These are phyloP conservation scores for Solanum chiquidenum DNA, from an alignment of 257 asterid genomes.

Conservation along the genomic window DNA sequence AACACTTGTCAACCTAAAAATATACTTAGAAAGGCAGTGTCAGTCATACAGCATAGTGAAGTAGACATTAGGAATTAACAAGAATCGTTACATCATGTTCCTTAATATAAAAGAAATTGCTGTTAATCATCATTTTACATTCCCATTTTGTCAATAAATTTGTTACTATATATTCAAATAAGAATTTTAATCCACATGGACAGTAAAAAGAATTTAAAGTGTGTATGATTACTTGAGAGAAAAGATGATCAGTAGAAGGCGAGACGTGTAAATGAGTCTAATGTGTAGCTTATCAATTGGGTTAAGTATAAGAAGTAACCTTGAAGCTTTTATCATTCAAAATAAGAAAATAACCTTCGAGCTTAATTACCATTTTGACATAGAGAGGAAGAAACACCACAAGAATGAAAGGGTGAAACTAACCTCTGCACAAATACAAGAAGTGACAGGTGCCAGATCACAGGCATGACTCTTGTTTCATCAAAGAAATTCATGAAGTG, in stretches of 20 bases:
- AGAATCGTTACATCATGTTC: not conserved
- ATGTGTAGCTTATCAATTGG: not conserved
- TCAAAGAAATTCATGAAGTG: conserved; percentile 77
- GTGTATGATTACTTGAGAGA: not conserved
- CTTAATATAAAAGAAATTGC: not conserved
- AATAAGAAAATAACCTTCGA: not conserved
- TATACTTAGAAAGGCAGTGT: not conserved
- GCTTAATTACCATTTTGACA: not conserved
- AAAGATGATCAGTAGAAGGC: not conserved
- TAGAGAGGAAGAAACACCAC: not conserved
- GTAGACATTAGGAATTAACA: not conserved
- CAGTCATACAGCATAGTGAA: not conserved
- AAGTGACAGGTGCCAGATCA: conserved; percentile 96
- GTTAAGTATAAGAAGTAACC: not conserved
- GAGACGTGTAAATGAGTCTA: not conserved
- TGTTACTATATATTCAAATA: not conserved
- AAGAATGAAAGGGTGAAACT: conserved; percentile 4
- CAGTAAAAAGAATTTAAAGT: not conserved
- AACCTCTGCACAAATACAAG: conserved; percentile 93
- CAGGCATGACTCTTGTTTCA: conserved; percentile 86
- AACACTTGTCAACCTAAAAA: not conserved
- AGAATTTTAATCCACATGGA: not conserved
- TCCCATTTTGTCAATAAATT: not conserved
- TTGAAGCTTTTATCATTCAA: not conserved
- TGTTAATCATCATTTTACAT: not conserved